These are phyloP conservation scores for Neospora caninum DNA, from an alignment of 169 alveolate genomes.

Conservation along the genomic window DNA sequence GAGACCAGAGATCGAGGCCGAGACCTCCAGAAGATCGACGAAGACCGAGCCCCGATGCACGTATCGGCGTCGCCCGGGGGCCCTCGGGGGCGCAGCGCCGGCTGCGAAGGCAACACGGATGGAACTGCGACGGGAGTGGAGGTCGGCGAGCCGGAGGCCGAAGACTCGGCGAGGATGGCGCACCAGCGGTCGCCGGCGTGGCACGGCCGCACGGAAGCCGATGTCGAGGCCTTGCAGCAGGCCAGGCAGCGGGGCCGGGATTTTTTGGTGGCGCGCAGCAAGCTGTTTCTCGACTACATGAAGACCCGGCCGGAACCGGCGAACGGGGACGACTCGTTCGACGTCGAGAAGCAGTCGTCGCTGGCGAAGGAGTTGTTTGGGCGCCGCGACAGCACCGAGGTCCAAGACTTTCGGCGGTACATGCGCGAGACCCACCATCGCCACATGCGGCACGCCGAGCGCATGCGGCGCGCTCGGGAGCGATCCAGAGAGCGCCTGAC, in stretches of 20 bases:
- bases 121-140: neutral
- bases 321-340: neutral
- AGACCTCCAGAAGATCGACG: too few relatives aligned
- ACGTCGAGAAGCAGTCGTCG: neutral
- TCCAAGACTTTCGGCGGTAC: constrained; percentile 48
- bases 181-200: neutral
- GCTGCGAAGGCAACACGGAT: neutral
- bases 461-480: constrained; percentile 62
- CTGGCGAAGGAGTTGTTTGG: constrained; percentile 51
- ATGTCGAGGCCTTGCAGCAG: neutral
- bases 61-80: too few relatives aligned
- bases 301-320: neutral
- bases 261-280: neutral
- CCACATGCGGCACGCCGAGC: constrained; percentile 59
- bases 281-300: neutral
- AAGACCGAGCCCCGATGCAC: too few relatives aligned
- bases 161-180: neutral
- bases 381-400: constrained; percentile 33
- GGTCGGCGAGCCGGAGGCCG: neutral
- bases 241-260: neutral
- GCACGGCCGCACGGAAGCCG: neutral
- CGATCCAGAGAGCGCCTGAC: constrained; percentile 57
- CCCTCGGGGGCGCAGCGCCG: neutral
- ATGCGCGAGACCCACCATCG: constrained; percentile 54
- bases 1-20: too few relatives aligned